Evolutionary conservation across 2,329 filamentous ascomycete species (phyloP), one percentile per base, ranked within the genome.

Genomic region (Xylaria hypoxylon): DNA sequence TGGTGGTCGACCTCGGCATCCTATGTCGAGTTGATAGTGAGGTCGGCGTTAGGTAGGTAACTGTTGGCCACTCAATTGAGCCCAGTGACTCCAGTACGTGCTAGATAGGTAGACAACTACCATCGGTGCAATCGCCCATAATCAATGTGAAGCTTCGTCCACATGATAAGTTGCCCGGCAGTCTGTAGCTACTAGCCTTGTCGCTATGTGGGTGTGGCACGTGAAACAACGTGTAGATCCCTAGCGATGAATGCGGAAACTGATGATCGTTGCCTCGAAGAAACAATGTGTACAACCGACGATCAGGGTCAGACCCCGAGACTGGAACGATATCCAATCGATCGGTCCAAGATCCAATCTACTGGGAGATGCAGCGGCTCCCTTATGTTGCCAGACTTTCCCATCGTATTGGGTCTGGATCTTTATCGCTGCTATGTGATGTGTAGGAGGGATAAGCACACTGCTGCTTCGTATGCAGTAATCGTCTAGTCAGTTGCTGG

Each of bases 201-300:
- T 51, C 26, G 17, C 28, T 2, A 35, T 35, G 48, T 52, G n/a
- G n/a, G 26, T 35, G 28, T 22, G 26, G 33, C 28, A 55, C 35
- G 10, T 10, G 42, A 45, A 53, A 47, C 38, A 19, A 31, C 38
- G 56, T 48, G 65, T 50, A 53, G 61, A 61, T 67, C 65, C 56
- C 26, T 62, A 17, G 53, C 22, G 52, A 56, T 56, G 22, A 62
- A 61, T 61, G 24, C 62, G 56, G 61, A 65, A 62, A 65, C 45
- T 53, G 66, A 47, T 65, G 50, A 66, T 68, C 66, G 35, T 60
- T 66, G 48, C 59, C 62, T 33, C 17, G 19, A 62, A 24, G 55
- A 48, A 59, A 56, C 50, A 51, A 42, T 52, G 33, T 59, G 47
- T 47, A 48, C 52, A n/a, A 56, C 48, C 44, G 59, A 40, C 45